Percentiles rank a stretch among this genome's conserved stretches.
phyloP scores from a whole-genome alignment of 2,329 filamentous ascomycete species.

The Drechslera avenae region DNA sequence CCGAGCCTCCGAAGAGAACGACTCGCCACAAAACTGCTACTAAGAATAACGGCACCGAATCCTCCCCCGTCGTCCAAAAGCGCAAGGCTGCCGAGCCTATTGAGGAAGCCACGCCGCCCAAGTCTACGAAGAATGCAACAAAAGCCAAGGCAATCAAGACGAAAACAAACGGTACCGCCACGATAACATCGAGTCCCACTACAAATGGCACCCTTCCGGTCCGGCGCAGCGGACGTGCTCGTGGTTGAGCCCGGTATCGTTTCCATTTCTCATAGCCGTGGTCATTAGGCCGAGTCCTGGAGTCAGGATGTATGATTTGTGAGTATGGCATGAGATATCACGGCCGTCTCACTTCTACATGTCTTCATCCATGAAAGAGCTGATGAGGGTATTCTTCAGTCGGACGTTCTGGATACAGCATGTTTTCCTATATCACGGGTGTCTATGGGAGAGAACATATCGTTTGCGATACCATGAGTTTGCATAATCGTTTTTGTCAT shows the following conservation, averaged over 20 bases:
- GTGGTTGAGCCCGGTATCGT: background rate
- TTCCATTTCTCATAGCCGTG: background rate
- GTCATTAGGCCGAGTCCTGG: background rate
- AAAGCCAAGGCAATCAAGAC: conserved; percentile 19
- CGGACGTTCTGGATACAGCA: conserved; percentile 1
- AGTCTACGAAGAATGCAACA: conserved; percentile 21
- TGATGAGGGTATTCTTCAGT: conserved; percentile 2
- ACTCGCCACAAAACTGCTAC: conserved; percentile 20
- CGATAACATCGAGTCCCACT: conserved; percentile 18
- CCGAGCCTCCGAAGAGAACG: conserved; percentile 25
- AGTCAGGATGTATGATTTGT: background rate
- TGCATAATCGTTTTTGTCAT: background rate
- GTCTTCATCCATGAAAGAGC: background rate
- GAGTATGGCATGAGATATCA: conserved; percentile 1
- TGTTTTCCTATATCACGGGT: background rate
- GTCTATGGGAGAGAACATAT: background rate
- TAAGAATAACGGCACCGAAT: conserved; percentile 27
- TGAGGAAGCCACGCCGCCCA: conserved; percentile 21
- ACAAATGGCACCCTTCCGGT: conserved; percentile 21
- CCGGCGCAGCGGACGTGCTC: conserved; percentile 29
- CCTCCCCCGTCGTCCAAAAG: conserved; percentile 23
- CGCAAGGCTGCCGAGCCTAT: conserved; percentile 21
- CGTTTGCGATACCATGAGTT: background rate
- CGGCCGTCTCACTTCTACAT: background rate
- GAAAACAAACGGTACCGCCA: conserved; percentile 21